These are phyloP conservation scores for Sporothrix variecibatus DNA, from an alignment of 2,329 filamentous ascomycete genomes.

Conservation along the genomic window DNA sequence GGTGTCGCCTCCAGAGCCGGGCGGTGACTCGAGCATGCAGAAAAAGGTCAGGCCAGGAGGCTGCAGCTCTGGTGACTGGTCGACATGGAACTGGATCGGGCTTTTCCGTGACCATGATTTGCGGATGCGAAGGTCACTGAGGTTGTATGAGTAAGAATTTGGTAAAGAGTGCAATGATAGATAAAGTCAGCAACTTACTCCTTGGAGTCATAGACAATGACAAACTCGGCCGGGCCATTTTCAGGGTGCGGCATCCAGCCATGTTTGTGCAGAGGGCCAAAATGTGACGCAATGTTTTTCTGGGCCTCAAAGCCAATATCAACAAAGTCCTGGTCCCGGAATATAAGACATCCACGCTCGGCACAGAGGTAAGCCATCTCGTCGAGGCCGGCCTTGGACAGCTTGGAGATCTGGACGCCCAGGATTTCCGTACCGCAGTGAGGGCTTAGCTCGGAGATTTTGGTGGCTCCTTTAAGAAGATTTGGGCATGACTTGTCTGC, in stretches of 20 bases:
- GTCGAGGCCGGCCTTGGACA: conserved; percentile 30
- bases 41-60: conserved; percentile 89
- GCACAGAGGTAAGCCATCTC: conserved; percentile 33
- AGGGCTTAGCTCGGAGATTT: conserved; percentile 35
- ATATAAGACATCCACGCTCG: conserved; percentile 31
- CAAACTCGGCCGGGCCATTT: conserved; percentile 32
- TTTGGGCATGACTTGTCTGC: conserved; percentile 34
- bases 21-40: conserved; percentile 79
- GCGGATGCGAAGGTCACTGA: conserved; percentile 31
- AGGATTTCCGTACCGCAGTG: conserved; percentile 34
- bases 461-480: conserved; percentile 32
- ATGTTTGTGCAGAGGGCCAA: conserved; percentile 34
- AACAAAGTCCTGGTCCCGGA: conserved; percentile 26
- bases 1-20: conserved; percentile 75
- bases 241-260: conserved; percentile 34
- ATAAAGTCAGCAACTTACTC: conserved; percentile 19
- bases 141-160: background rate
- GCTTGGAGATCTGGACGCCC: conserved; percentile 32
- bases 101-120: conserved; percentile 34
- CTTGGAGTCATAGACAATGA: conserved; percentile 34
- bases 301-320: conserved; percentile 33
- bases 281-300: conserved; percentile 31
- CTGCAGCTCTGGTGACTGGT: conserved; percentile 63
- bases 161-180: background rate
- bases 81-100: conserved; percentile 35